These are phyloP conservation scores for Trichosporon sp. DNA, from an alignment of 1,284 basidiomycete genomes.

Conservation along the genomic window DNA sequence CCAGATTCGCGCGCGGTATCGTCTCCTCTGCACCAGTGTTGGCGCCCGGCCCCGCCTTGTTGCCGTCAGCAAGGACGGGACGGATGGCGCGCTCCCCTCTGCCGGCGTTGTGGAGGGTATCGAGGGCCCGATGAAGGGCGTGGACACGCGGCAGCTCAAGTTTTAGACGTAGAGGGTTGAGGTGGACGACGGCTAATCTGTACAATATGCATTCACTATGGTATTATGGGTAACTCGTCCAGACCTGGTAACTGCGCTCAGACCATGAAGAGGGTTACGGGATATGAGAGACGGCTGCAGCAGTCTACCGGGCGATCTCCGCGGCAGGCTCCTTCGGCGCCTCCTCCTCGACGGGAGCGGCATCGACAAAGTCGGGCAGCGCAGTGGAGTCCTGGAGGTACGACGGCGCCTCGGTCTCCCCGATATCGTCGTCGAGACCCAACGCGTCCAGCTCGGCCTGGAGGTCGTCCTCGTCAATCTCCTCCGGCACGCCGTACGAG, in stretches of 20 bases:
- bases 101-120: slow-evolving; percentile 44
- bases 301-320: slow-evolving; percentile 35
- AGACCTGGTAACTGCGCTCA: background rate
- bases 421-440: slow-evolving; percentile 68
- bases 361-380: slow-evolving; percentile 86
- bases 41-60: slow-evolving; percentile 66
- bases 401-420: slow-evolving; percentile 81
- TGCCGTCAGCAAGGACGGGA: slow-evolving; percentile 34
- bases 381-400: slow-evolving; percentile 83
- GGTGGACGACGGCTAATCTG: background rate
- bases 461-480: slow-evolving; percentile 95
- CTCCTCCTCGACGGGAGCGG: slow-evolving; percentile 63
- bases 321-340: slow-evolving; percentile 34
- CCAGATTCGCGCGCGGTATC: slow-evolving; percentile 85
- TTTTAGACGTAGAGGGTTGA: slow-evolving; percentile 34
- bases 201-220: slow-evolving; percentile 8
- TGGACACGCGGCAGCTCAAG: slow-evolving; percentile 51
- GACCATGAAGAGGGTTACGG: too few species aligned
- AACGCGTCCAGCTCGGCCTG: slow-evolving; percentile 93
- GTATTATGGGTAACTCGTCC: background rate
- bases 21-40: slow-evolving; percentile 78
- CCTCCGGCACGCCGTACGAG: slow-evolving; percentile 95
- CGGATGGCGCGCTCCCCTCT: slow-evolving; percentile 13
- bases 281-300: too few species aligned
- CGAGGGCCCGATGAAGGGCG: slow-evolving; percentile 54